Conservation (phyloP, 1,284 basidiomycete species). For the Stereum hirsutum region DNA sequence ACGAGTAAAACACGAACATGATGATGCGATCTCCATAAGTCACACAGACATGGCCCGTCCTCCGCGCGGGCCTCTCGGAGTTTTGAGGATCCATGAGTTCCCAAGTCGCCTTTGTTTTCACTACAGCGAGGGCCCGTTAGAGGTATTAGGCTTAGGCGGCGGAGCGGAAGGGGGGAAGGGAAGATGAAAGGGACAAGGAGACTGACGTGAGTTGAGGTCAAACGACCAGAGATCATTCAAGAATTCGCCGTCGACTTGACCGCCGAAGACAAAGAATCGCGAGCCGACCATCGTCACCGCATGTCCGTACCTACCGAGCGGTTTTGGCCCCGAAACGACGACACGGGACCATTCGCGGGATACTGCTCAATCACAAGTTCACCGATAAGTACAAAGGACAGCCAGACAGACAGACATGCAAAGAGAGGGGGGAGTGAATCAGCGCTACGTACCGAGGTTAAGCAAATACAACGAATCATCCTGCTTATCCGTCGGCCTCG, state of each 20-base stretch:
- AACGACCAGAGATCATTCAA: conserved; percentile 96
- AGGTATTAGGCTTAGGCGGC: no score
- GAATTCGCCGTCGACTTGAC: conserved; percentile 94
- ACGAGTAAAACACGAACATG: conserved; percentile 47
- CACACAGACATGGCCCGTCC: conserved; percentile 92
- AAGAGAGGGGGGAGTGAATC: conserved; percentile 1
- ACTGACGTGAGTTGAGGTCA: conserved; percentile 87
- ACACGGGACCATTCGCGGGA: conserved; percentile 94
- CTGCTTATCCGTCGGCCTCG: conserved; percentile 69
- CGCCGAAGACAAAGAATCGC: conserved; percentile 93
- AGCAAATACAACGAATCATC: conserved; percentile 95
- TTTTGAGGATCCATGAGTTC: conserved; percentile 64
- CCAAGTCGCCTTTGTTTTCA: conserved; percentile 69
- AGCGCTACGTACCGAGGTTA: conserved; percentile 68
- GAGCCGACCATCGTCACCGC: conserved; percentile 90
- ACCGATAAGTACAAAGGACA: no score
- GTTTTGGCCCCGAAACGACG: conserved; percentile 64
- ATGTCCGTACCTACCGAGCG: conserved; percentile 92
- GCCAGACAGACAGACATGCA: neutral
- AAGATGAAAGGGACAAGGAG: conserved; percentile 1
- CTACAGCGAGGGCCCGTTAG: conserved; percentile 33
- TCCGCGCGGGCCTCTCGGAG: conserved; percentile 67
- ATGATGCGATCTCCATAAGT: conserved; percentile 82
- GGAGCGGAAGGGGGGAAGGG: conserved; percentile 2
- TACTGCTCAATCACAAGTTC: conserved; percentile 34